Evolutionary conservation across 2,329 filamentous ascomycete species (phyloP).

Genomic region (Scorias spongiosa): DNA sequence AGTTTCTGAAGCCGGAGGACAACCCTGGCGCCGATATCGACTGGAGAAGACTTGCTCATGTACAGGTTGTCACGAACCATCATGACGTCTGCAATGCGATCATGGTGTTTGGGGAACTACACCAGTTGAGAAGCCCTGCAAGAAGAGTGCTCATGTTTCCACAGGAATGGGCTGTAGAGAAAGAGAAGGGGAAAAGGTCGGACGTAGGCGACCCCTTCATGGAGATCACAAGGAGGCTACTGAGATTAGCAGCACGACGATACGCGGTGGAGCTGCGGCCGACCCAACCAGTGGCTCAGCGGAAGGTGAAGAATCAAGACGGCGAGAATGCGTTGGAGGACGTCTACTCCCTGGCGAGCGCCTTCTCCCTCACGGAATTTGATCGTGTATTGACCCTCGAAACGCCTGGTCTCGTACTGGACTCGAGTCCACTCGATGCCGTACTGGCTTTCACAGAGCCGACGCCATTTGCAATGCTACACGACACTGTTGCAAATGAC

Average conservation of each 20-base stretch:
- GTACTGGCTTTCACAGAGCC: conserved; percentile 18
- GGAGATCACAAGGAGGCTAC: conserved; percentile 27
- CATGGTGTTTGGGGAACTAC: conserved; percentile 33
- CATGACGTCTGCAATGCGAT: conserved; percentile 34
- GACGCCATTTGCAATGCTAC: conserved; percentile 16
- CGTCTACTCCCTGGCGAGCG: conserved; percentile 29
- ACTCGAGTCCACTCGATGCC: conserved; percentile 31
- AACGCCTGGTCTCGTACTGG: conserved; percentile 29
- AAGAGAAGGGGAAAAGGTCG: conserved; percentile 18
- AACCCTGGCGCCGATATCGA: conserved; percentile 17
- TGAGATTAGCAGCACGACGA: conserved; percentile 30
- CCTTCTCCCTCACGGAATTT: conserved; percentile 29
- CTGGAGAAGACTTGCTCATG: conserved; percentile 32
- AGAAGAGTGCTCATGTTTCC: conserved; percentile 32
- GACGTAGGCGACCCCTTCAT: conserved; percentile 27
- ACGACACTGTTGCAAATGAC: conserved; percentile 10
- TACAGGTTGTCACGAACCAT: conserved; percentile 31
- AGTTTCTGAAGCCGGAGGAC: conserved; percentile 9
- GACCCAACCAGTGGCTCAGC: conserved; percentile 24
- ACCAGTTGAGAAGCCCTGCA: conserved; percentile 30
- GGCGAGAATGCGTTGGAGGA: conserved; percentile 2
- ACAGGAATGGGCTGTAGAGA: conserved; percentile 19
- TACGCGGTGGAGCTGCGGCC: conserved; percentile 31
- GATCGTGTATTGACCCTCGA: conserved; percentile 31
- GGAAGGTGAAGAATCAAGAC: conserved; percentile 16